Base-by-base conservation (phyloP, 345 rosid genomes). In the Boechera divaricarpa region DNA sequence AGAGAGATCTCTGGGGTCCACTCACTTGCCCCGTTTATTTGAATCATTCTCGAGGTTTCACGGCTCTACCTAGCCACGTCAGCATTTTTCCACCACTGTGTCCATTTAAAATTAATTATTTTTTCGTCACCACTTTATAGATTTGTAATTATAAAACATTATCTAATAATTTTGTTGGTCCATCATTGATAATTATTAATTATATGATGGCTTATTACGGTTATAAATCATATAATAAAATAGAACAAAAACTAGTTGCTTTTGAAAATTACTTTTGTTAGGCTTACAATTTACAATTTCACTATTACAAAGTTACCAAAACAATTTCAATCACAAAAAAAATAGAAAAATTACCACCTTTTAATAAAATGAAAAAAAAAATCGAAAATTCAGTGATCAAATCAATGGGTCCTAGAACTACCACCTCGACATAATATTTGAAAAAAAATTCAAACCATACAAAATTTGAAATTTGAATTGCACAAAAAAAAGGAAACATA, bases 1-100 rank as follows among this genome's bases (percentile, higher is more conserved):
- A 67, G 36, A 18, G 4, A 4, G 33, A 5, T 3, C 33, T 55
- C 41, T 12, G 53, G 42, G 74, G 65, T 47, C 58, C 35, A 6
- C 35, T 11, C 58, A 36, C 52, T 39, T 52, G 63, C 35, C 54
- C 62, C 42, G 8, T 26, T 45, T 45, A 48, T 63, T 73, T 73
- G 77, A 74, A 65, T 65, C 21, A 44, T 55, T 74, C 70, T 63
- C 54, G 13, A 38, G 39, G 9, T 10, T 72, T 41, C 29, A 2
- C 29, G 29, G 29, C 29, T 28, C 29, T 28, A 49, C 47, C 47
- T 7, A 16, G 7, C 67, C 47, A 48, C 66, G 35, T 57, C 33
- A 66, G 2, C 57, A 32, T 32, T 48, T 48, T 7, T 45, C 69
- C 39, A 0, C 42, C 55, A 47, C 35, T 21, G 51, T 41, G 21